Evolutionary conservation across 2,329 filamentous ascomycete species (phyloP), one percentile per base, ranked within the genome.

Genomic region (Botryotinia globosa): DNA sequence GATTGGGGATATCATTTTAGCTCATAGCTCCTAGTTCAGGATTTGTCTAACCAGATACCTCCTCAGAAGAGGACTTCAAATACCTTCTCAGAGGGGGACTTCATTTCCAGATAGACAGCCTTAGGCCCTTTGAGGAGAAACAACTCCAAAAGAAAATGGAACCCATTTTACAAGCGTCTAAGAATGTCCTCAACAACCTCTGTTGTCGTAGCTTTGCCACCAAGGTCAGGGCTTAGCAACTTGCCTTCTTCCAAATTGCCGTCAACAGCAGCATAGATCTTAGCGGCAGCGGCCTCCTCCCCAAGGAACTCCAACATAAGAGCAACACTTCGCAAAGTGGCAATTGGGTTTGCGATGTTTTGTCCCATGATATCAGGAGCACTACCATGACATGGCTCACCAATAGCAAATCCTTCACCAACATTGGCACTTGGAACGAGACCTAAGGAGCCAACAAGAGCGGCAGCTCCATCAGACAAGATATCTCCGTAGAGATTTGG

Each of bases 401-500:
- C 96, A 79, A 99, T 98, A 77, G 94, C 96, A 81, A 98, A 98
- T 61, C 88, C 88, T 82, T 97, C 93, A 76, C 96, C 94, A 18
- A 99, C 96, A 82, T 99, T 99, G 77, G 96, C 96, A 78, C 90
- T 94, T 63, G 96, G 96, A 0, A 99, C 96, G 56, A 99, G 90
- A 77, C 96, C 96, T 54, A 99, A 86, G 72, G 91, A 94, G 63
- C 95, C 96, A 42, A 98, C 95, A 44, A 98, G 90, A 3, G 96
- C 96, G 39, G 96, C 96, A 68, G 96, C 95, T 77, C 94, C 95
- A 82, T 99, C 96, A 3, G 94, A 97, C 56, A 99, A 87, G 77
- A 99, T 96, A 83, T 99, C 96, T 77, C 96, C 96, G 84, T 99
- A 98, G 74, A 99, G 88, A 85, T 98, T 98, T 69, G 95, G 96